Percentiles rank a stretch among this genome's conserved stretches.
phyloP scores from a whole-genome alignment of 306 rosid species.

The Datisca glomerata region DNA sequence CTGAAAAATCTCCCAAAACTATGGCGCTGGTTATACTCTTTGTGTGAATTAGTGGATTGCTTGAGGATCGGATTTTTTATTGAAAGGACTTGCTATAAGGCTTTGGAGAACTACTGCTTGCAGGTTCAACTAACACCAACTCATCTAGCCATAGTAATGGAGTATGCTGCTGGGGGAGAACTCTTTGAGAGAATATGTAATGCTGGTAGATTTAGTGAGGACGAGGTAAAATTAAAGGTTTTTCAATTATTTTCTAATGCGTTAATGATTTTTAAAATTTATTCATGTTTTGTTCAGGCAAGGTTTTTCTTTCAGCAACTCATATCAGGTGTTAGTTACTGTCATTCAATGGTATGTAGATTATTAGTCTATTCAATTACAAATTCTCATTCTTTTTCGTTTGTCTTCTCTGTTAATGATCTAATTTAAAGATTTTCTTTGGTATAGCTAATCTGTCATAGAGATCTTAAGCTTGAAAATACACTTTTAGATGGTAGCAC shows the following conservation, averaged over 20 bases:
- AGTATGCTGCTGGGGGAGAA: slow-evolving; percentile 86
- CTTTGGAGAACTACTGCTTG: slow-evolving; percentile 19
- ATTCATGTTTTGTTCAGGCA: slow-evolving; percentile 69
- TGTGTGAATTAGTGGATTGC: too few species aligned
- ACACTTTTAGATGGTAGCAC: slow-evolving; percentile 70
- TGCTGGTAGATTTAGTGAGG: slow-evolving; percentile 77
- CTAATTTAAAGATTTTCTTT: slow-evolving; percentile 9
- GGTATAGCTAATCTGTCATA: slow-evolving; percentile 73
- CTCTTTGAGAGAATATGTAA: slow-evolving; percentile 58
- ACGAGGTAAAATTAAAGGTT: slow-evolving; percentile 41
- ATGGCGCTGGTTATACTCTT: too few species aligned
- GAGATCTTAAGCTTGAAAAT: slow-evolving; percentile 90
- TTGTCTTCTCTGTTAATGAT: slow-evolving; percentile 5
- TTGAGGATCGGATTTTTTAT: too few species aligned
- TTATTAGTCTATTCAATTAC: slow-evolving; percentile 1
- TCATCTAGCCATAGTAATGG: slow-evolving; percentile 81
- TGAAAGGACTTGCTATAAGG: too few species aligned
- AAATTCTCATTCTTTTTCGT: neutral
- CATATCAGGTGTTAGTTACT: slow-evolving; percentile 80
- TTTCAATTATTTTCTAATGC: slow-evolving; percentile 9
- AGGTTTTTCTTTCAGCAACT: slow-evolving; percentile 89
- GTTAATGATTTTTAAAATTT: too few species aligned
- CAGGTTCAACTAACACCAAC: slow-evolving; percentile 74
- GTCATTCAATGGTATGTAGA: slow-evolving; percentile 68
- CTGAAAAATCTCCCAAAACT: too few species aligned